These are phyloP conservation scores for Eleusine indica DNA, from an alignment of 176 grass and related monocot species.

Conservation along the genomic window DNA sequence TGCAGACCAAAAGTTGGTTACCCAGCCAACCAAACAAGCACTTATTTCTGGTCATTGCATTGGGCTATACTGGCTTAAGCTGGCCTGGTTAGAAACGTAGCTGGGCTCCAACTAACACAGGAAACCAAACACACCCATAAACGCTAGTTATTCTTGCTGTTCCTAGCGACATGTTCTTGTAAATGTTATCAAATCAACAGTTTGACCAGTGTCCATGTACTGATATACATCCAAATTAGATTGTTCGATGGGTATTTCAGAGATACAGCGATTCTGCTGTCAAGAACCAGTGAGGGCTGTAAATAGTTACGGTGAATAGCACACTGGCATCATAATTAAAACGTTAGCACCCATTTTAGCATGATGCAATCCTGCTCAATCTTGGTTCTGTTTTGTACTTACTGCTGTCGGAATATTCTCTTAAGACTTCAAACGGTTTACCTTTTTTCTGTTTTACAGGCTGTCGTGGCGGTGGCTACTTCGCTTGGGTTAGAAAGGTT, in stretches of 20 bases:
- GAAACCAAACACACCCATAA: background rate
- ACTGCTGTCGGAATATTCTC: background rate
- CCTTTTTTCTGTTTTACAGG: conserved; percentile 38
- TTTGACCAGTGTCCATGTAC: background rate
- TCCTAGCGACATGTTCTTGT: background rate
- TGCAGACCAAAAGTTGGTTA: too few relatives aligned
- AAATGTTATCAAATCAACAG: background rate
- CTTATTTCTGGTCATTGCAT: too few relatives aligned
- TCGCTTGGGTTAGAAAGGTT: conserved; percentile 88
- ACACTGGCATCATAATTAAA: background rate
- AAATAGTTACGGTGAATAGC: background rate
- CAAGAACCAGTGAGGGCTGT: background rate
- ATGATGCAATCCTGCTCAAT: background rate
- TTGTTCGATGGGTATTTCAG: background rate
- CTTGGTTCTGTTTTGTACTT: background rate
- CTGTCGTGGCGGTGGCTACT: conserved; percentile 72
- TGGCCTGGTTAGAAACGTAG: too few relatives aligned
- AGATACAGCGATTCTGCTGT: background rate
- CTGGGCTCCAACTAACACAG: too few relatives aligned
- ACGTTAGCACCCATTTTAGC: background rate
- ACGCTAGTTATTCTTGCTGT: background rate
- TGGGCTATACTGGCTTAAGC: too few relatives aligned
- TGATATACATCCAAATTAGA: background rate
- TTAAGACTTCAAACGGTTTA: background rate
- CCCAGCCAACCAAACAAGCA: too few relatives aligned